Conservation (phyloP, 1,284 basidiomycete genomes). For the Flammula alnicola region DNA sequence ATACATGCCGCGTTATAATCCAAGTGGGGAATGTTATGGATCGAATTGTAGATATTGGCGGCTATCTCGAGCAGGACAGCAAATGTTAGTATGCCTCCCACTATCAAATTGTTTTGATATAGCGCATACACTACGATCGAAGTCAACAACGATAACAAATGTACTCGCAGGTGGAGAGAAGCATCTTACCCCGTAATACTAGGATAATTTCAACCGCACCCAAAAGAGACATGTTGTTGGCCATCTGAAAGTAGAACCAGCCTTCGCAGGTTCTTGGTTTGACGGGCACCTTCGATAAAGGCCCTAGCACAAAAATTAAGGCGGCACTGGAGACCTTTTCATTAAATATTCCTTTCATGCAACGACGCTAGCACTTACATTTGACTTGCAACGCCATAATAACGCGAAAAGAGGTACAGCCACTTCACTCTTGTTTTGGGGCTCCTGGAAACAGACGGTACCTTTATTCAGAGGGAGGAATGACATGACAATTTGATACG, state of each 20-base stretch:
- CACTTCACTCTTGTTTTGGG: conserved; percentile 6
- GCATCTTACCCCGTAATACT: conserved; percentile 2
- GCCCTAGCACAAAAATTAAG: conserved; percentile 2
- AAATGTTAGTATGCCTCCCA: not conserved
- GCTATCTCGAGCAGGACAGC: not conserved
- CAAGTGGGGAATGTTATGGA: not conserved
- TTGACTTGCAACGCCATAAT: conserved; percentile 4
- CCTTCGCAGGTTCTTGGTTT: not conserved
- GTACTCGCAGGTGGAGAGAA: not conserved
- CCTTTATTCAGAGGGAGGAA: not conserved
- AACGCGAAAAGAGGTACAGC: conserved; percentile 7
- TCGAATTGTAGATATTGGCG: not conserved
- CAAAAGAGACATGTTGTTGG: not conserved
- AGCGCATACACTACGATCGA: conserved; percentile 2
- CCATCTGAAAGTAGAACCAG: conserved; percentile 6
- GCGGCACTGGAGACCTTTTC: not conserved
- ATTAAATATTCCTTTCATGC: not conserved
- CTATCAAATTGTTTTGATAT: conserved; percentile 2
- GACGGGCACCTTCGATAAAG: not conserved
- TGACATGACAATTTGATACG: not conserved
- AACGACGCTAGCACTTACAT: not conserved
- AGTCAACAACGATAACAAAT: not conserved
- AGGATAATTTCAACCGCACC: conserved; percentile 3
- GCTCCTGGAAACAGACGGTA: not conserved
- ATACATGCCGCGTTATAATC: conserved; percentile 6